Base-by-base conservation (phyloP, 2,329 filamentous ascomycete genomes). In the Knufia fluminis region DNA sequence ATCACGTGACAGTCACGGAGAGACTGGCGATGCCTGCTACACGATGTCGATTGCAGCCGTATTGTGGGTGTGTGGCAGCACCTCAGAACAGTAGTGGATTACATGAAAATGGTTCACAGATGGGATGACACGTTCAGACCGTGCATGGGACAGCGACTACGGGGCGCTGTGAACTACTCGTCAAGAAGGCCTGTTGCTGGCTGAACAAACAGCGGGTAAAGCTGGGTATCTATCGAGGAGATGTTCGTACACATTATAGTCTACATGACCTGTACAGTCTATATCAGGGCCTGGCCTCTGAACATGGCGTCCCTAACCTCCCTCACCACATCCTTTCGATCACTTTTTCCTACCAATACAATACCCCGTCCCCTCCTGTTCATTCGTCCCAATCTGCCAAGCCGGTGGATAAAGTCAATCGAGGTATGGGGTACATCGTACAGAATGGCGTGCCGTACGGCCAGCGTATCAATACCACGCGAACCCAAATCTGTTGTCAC, bases 361-460 rank as follows among this genome's bases (percentile, higher is more conserved):
- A 97, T 82, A 17, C 89, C 92, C 49, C 90, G 77, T 14, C 92
- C 92, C 64, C 92, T 78, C 54, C 89, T 79, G 2, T 89, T 89
- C 88, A 97, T 97, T 28, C 92, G 79, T 0, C 92, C 92, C 1
- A 92, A 88, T 50, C 92, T 79, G 14, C 92, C 92, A 3, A 97
- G 79, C 14, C 94, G 84, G 67, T 98, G 94, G 61, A 98, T 96
- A 61, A 98, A 98, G 67, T 98, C 94, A 52, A 98, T 94, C 0
- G 89, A 94, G 0, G 87, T 94, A 64, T 97, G 91, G 3, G 92
- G 92, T n/a, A 98, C 91, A 64, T 98, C 89, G 66, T 95, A 97
- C 22, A 98, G 71, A 48, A 98, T 83, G 46, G 98, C 92, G 58
- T 94, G 87, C 50, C 86, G 79, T 16, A 97, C 91, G 16, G 87